Conservation (phyloP, 2,329 filamentous ascomycete species). For the Bipolaris victoriae region DNA sequence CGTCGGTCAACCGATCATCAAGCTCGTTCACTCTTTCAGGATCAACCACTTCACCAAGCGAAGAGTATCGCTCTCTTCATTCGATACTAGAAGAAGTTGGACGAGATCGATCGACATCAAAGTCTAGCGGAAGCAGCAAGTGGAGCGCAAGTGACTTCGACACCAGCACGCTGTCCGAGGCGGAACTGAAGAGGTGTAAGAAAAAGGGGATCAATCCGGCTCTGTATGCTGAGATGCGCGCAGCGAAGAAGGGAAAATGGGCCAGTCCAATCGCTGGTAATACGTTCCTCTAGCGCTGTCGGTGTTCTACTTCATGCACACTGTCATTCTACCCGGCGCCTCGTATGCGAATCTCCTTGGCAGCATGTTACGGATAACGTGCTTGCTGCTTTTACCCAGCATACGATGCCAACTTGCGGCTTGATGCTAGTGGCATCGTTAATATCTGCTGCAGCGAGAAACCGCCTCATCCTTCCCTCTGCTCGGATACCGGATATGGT, state of each 20-base stretch:
- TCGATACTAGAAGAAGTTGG: conserved; percentile 12
- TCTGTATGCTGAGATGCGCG: conserved; percentile 57
- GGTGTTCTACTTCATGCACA: not conserved
- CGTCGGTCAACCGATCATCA: conserved; percentile 44
- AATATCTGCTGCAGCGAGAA: not conserved
- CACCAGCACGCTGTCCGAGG: conserved; percentile 46
- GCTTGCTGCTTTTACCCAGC: conserved; percentile 8
- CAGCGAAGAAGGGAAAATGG: conserved; percentile 50
- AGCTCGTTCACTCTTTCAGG: conserved; percentile 36
- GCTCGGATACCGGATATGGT: not conserved
- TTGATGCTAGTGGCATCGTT: not conserved
- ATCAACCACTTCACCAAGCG: conserved; percentile 29
- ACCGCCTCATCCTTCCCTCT: not conserved
- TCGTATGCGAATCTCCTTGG: not conserved
- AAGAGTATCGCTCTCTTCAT: conserved; percentile 22
- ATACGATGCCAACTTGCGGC: not conserved
- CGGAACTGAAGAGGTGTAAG: conserved; percentile 53
- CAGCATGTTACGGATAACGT: not conserved
- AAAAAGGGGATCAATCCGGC: conserved; percentile 57
- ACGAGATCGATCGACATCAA: conserved; percentile 25
- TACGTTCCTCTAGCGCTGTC: conserved; percentile 34
- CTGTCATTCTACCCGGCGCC: not conserved
- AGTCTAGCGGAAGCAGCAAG: conserved; percentile 31
- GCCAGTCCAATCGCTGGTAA: conserved; percentile 46
- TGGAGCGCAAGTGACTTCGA: conserved; percentile 52